These are phyloP conservation scores for Suillus variegatus DNA, from an alignment of 768 basidiomycete species.

Conservation along the genomic window DNA sequence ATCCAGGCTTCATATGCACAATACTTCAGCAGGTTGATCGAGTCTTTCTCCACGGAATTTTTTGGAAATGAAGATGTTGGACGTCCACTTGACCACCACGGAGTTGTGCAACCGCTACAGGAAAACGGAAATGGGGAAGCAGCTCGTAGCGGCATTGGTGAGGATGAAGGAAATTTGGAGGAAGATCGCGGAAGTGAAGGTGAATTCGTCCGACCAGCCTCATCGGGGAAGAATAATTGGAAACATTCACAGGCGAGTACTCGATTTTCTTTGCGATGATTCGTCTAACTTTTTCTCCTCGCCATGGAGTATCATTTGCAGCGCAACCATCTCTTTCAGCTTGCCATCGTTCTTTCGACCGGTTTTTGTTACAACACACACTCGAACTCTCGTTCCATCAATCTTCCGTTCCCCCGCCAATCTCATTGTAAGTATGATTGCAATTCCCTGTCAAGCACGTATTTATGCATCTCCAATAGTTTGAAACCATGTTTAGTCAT, in stretches of 20 bases:
- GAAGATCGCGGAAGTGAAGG: background rate
- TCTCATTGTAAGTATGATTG: background rate
- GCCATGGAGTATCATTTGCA: background rate
- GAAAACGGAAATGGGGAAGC: background rate
- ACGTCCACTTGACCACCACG: background rate
- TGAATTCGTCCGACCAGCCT: background rate
- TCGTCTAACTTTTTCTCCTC: background rate
- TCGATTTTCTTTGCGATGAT: background rate
- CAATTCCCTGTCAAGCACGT: background rate
- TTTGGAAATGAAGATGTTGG: background rate
- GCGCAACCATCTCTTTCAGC: background rate
- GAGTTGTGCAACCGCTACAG: background rate
- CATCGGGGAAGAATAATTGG: background rate
- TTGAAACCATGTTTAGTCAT: background rate
- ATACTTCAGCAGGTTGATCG: slow-evolving; percentile 15
- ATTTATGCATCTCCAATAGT: background rate
- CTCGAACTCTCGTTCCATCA: background rate
- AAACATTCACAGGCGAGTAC: background rate
- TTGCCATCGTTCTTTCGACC: background rate
- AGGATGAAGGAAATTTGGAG: background rate
- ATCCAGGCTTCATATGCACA: no score
- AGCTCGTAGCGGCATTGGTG: background rate
- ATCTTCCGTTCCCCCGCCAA: background rate
- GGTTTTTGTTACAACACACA: background rate
- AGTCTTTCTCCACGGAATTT: slow-evolving; percentile 18